Base-by-base conservation (phyloP, 495 filamentous ascomycete species). In the Lasiosphaeriaceae sp. region DNA sequence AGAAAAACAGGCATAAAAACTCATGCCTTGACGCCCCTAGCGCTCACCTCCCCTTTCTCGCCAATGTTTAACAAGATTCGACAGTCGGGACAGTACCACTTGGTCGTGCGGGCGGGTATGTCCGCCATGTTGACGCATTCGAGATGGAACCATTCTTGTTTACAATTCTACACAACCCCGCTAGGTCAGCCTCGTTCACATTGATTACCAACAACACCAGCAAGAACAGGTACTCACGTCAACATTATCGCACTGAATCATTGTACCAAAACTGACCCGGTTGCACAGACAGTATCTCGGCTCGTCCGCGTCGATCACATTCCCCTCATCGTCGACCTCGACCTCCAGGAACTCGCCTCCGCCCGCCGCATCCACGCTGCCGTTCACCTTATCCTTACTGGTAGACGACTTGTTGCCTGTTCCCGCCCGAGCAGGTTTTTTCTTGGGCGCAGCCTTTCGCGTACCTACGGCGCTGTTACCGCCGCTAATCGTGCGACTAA, bases 21-120 rank as follows among this genome's bases (percentile, higher is more conserved):
- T 71, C 64, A 78, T 52, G 74, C 77, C 69, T 72, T 83, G 12
- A 79, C 71, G 9, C 79, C 79, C 43, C 79, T 69, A 0, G 81
- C 77, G 55, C 60, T 82, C 34, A 82, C 77, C 55, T 82, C 78
- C 17, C 81, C 80, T 61, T 76, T 78, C 66, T 78, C 77, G 37
- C 80, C 80, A 50, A 82, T 87, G 46, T 83, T 81, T 35, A 92
- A 78, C 56, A 82, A 77, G 50, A 84, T 75, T 29, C 89, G 80
- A 66, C 92, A 96, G 11, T 92, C 87, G 6, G 93, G 93, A 69
- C 93, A 97, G 66, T 91, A 97, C 93, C 93, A 97, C 76, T 95
- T 95, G 11, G 85, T 87, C 50, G 87, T 87, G 20, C 89, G 79
- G 11, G 83, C 81, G 22, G 89, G 92, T 52, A 87, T 83, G 50